Percentiles rank a stretch among this genome's conserved stretches.
Conservation (phyloP, 805 yeast species). For the Myxozyma sirexii region DNA sequence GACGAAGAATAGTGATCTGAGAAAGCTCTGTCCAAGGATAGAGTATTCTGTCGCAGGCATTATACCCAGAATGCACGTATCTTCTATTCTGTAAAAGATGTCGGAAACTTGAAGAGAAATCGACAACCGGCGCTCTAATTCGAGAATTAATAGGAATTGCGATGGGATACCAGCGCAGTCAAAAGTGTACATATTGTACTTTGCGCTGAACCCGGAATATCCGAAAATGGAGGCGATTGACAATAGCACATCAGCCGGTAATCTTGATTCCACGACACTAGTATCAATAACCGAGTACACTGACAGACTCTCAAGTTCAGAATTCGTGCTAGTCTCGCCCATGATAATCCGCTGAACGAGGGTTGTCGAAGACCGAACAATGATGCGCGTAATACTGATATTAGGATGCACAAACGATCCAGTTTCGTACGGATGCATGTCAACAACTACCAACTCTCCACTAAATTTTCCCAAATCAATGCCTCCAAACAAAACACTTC, state of each 20-base stretch:
- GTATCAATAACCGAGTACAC: conserved; percentile 1
- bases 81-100: conserved; percentile 1
- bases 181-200: conserved; percentile 1
- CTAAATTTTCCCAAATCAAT: conserved; percentile 48
- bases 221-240: conserved; percentile 6
- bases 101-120: background rate
- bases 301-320: background rate
- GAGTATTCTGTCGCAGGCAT: background rate
- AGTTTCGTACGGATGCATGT: conserved; percentile 16
- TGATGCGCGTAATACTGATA: conserved; percentile 18
- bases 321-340: background rate
- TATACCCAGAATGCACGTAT: conserved; percentile 3
- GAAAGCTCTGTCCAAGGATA: conserved; percentile 8
- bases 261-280: background rate
- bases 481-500: conserved; percentile 51
- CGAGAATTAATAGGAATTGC: background rate
- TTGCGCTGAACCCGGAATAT: background rate
- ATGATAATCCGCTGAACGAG: background rate
- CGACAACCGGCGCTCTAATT: background rate
- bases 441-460: conserved; percentile 44
- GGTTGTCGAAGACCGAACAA: background rate
- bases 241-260: background rate
- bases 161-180: background rate
- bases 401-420: background rate
- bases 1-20: conserved; percentile 6